Evolutionary conservation across 176 grass and related monocot species (phyloP), one percentile per base, ranked within the genome.

Genomic region (Pharus latifolius): DNA sequence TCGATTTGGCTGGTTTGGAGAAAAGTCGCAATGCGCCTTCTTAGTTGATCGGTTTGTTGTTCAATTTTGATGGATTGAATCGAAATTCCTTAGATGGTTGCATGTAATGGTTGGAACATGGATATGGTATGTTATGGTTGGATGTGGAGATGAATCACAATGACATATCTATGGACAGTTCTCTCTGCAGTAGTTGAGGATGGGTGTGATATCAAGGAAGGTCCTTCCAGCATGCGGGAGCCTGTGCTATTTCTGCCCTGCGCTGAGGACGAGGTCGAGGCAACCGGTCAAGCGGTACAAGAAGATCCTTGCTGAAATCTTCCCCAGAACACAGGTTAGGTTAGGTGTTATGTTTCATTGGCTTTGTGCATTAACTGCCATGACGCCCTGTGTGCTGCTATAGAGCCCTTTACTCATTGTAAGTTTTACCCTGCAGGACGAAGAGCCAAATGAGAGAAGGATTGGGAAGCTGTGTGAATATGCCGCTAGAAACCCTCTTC

Each of bases 201-300:
- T 85, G 82, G 88, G 84, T 66, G 88, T 91, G 59, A 61, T 91
- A 23, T 87, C 88, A 45, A 82, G 80, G 68, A 84, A 58, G 47
- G 80, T 91, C 52, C 25, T 87, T 51, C 88, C 84, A 4, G 84
- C 74, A 25, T 86, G 77, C 48, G 90, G 79, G 46, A 80, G 70
- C 47, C 67, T 96, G 32, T 96, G 87, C 78, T 96, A 89, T 56
- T 88, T 96, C 73, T 96, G 83, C 64, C 91, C 91, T 6, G 69
- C 45, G 9, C 69, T 96, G 64, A 76, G 84, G 56, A 66, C 87
- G 18, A 78, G 91, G 14, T 96, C 91, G 58, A 80, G 91, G 28
- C 88, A 91, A 47, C 91, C 91, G 5, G 87, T 96, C 22, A 96
- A 96, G 81, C 78, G 87, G 13, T 96, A 96, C 69, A 96, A 96